These are phyloP conservation scores for Colletotrichum musae DNA, from an alignment of 2,329 filamentous ascomycete species.

Conservation along the genomic window DNA sequence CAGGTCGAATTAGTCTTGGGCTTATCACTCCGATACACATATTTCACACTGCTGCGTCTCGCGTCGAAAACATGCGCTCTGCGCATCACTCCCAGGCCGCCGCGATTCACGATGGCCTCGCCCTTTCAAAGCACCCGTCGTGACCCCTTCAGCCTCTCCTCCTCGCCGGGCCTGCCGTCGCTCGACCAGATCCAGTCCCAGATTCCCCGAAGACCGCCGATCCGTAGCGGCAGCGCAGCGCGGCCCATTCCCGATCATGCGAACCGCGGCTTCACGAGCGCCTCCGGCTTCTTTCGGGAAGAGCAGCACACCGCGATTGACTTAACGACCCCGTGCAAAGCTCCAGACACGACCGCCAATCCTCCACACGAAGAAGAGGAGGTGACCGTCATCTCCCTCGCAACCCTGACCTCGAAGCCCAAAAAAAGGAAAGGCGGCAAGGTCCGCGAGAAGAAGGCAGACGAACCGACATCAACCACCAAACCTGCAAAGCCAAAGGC, in stretches of 20 bases:
- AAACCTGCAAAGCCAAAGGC: constrained; percentile 21
- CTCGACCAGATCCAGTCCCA: constrained; percentile 63
- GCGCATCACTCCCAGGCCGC: constrained; percentile 58
- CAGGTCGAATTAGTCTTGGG: too few species aligned
- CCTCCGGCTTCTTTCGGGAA: constrained; percentile 27
- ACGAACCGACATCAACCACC: constrained; percentile 13
- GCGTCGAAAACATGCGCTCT: constrained; percentile 59
- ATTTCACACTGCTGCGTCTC: constrained; percentile 48
- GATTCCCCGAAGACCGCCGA: constrained; percentile 15
- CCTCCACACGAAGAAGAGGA: constrained; percentile 23
- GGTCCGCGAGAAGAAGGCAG: constrained; percentile 38
- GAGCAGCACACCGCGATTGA: constrained; percentile 35
- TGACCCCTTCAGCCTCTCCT: constrained; percentile 55
- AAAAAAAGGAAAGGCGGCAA: constrained; percentile 36
- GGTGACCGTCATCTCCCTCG: constrained; percentile 28
- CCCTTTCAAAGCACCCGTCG: constrained; percentile 48
- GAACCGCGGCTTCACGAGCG: not conserved
- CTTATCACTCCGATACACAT: not conserved
- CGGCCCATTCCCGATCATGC: constrained; percentile 9
- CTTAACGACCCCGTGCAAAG: constrained; percentile 36
- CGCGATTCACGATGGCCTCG: constrained; percentile 51
- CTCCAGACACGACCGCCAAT: not conserved
- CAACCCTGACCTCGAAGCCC: constrained; percentile 28
- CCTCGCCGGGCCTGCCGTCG: constrained; percentile 70
- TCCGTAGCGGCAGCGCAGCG: constrained; percentile 17